phyloP scores from a whole-genome alignment of 139 green algal species.

The Chlorella sp. region DNA sequence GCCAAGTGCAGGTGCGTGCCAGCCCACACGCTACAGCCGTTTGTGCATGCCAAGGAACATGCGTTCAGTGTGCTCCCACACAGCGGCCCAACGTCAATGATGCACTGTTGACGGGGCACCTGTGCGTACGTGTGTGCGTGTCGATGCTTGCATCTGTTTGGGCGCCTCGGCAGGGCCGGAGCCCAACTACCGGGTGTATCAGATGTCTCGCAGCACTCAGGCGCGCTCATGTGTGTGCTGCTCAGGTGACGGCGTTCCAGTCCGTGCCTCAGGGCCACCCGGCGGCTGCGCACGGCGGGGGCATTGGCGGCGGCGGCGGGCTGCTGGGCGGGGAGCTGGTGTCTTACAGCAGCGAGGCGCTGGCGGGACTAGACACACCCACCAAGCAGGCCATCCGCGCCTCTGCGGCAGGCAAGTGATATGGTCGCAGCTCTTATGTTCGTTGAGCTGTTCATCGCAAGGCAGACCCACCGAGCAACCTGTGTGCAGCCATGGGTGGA shows the following conservation, averaged over 20 bases:
- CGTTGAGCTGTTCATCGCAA: too few relatives aligned
- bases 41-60: neutral
- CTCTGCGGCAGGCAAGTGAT: neutral
- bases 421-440: too few relatives aligned
- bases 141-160: too few relatives aligned
- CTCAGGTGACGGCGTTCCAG: slow-evolving; percentile 51
- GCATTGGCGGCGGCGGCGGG: neutral
- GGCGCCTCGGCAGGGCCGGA: too few relatives aligned
- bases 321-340: neutral
- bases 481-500: too few relatives aligned
- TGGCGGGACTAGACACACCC: neutral
- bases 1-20: slow-evolving; percentile 7
- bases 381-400: slow-evolving; percentile 1
- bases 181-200: too few relatives aligned
- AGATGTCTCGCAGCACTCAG: too few relatives aligned
- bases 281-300: neutral
- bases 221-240: too few relatives aligned
- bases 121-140: too few relatives aligned
- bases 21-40: neutral
- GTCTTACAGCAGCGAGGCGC: neutral
- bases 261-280: slow-evolving; percentile 14
- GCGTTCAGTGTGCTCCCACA: neutral
- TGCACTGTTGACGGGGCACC: too few relatives aligned
- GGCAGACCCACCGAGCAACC: too few relatives aligned
- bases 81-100: neutral